Conservation (phyloP, 2,329 filamentous ascomycete genomes). For the Hymenoscyphus fraxineus region DNA sequence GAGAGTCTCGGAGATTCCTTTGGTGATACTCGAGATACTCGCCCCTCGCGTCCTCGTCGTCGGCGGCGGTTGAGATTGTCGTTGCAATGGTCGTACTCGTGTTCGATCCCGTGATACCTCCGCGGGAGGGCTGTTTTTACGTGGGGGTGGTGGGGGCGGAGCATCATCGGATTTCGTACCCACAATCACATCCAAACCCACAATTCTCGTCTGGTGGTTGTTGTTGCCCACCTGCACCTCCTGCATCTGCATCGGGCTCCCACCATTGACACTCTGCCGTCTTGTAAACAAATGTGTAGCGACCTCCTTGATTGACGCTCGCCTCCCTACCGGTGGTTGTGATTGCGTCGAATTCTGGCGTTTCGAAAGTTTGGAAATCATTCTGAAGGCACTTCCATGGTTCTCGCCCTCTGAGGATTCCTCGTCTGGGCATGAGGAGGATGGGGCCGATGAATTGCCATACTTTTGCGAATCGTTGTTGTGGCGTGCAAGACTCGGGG, state of each 20-base stretch:
- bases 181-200: neutral
- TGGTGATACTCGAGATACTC: neutral
- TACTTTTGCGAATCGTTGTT: neutral
- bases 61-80: neutral
- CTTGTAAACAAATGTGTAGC: conserved; percentile 3
- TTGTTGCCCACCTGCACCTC: neutral
- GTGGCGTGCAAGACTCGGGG: neutral
- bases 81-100: neutral
- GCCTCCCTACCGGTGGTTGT: neutral
- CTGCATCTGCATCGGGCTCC: neutral
- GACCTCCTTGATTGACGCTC: neutral
- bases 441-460: conserved; percentile 1
- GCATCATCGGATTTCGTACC: neutral
- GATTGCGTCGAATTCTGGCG: neutral
- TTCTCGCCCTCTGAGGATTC: neutral
- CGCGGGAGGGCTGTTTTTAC: neutral
- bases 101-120: neutral
- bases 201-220: neutral
- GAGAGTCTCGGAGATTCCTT: neutral
- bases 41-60: neutral
- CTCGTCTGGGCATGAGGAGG: conserved; percentile 3
- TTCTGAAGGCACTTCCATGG: conserved; percentile 4
- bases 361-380: neutral
- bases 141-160: conserved; percentile 1
- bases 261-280: neutral